Base-by-base conservation (phyloP, 305 asterid genomes). In the Stenogyne calaminthoides region DNA sequence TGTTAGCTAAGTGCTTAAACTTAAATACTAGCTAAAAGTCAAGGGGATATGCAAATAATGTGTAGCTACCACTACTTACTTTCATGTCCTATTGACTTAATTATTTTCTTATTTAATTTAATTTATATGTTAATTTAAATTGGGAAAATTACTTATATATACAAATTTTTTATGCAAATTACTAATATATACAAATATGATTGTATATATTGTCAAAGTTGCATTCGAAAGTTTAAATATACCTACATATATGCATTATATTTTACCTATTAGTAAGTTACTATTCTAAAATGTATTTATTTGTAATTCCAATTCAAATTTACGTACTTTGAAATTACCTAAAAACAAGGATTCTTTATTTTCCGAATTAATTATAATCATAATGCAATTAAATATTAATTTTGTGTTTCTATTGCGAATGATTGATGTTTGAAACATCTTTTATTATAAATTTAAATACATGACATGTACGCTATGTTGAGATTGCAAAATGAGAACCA, bases 41-140 rank as follows among this genome's bases (percentile, higher is more conserved):
- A 56, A 55, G 60, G 20, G 20, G 18, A 25, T 25, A 57, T 57
- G 64, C 64, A 58, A 58, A 58, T 58, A 27, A 36, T 59, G 34
- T 6, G 10, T 62, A 61, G 63, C 73, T 44, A 55, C 20, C 40
- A 57, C 71, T 60, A 77, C 67, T 65, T 71, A 42, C 40, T 63
- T 59, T 37, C 55, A 29, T 54, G 36, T 34, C 36, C 69, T 58
- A 34, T 32, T n/a, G 42, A 52, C 63, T n/a, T 12, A n/a, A n/a
- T n/a, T 8, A n/a, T 46, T 67, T 62, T 20, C 39, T 54, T n/a
- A 55, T 15, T 55, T 55, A 19, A 55, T 55, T 55, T 18, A 3
- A 61, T 61, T 72, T 36, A 0, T n/a, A 36, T 51, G 18, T 12
- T 72, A 5, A 34, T 62, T 63, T 34, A n/a, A n/a, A n/a, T n/a